A percentile compares a stretch with the other conserved stretches of the same genome.
Evolutionary conservation across 805 yeast genomes (phyloP).

Genomic region (Ogataea minuta): DNA sequence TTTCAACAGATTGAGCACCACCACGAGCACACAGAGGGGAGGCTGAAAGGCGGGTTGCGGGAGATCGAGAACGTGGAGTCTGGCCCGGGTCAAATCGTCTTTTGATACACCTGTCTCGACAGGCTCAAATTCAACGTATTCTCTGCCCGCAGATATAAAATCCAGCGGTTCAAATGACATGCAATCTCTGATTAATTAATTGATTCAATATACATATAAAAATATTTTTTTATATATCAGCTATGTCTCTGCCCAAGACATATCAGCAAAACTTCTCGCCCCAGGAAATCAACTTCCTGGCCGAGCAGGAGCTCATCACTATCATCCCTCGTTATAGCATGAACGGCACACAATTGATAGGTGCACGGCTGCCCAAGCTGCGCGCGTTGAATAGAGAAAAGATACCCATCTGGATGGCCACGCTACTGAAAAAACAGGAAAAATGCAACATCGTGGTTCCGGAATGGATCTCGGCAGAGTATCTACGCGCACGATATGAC

Average conservation of each 20-base stretch:
- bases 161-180: constrained; percentile 25
- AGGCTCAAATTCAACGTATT: constrained; percentile 15
- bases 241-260: constrained; percentile 63
- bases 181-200: neutral
- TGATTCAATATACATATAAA: neutral
- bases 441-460: constrained; percentile 88
- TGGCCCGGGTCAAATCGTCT: constrained; percentile 3
- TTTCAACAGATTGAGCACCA: constrained; percentile 47
- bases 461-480: constrained; percentile 65
- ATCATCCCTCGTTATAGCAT: constrained; percentile 78
- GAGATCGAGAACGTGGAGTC: constrained; percentile 54
- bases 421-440: constrained; percentile 76
- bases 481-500: constrained; percentile 56
- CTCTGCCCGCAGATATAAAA: constrained; percentile 16
- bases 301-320: constrained; percentile 72
- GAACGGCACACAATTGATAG: constrained; percentile 62
- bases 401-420: constrained; percentile 87
- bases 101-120: constrained; percentile 20
- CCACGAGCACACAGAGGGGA: constrained; percentile 42
- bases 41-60: constrained; percentile 51
- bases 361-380: constrained; percentile 56
- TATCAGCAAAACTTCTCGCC: constrained; percentile 62
- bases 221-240: constrained; percentile 2
- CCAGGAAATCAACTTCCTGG: constrained; percentile 76
- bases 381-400: constrained; percentile 64